Evolutionary conservation across 805 yeast genomes (phyloP).

Genomic region (Hanseniaspora lachancei): DNA sequence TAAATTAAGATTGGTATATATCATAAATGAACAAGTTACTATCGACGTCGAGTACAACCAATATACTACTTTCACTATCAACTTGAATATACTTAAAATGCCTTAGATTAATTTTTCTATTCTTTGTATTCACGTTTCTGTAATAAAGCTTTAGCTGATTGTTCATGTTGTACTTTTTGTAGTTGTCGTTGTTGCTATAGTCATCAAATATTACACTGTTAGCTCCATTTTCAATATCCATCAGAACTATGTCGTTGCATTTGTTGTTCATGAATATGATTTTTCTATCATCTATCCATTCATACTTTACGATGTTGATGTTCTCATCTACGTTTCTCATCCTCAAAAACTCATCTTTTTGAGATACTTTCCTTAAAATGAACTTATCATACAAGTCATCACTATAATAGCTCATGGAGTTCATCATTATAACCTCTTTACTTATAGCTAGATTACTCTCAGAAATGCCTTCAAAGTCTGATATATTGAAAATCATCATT

Average conservation of each 20-base stretch:
- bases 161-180: slow-evolving; percentile 7
- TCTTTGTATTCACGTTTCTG: background rate
- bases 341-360: background rate
- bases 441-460: background rate
- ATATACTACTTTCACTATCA: background rate
- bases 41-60: background rate
- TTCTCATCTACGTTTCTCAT: background rate
- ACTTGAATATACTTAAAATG: background rate
- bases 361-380: background rate
- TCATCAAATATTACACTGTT: background rate
- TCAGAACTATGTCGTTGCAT: background rate
- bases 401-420: background rate
- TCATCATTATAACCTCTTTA: background rate
- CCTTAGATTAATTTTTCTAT: background rate
- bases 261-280: background rate
- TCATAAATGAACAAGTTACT: background rate
- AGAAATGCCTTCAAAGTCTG: background rate
- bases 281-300: background rate
- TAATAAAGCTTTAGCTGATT: slow-evolving; percentile 3
- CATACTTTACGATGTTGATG: background rate
- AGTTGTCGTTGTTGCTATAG: background rate
- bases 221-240: background rate
- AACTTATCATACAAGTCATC: slow-evolving; percentile 11
- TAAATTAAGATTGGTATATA: background rate
- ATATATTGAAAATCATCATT: background rate